phyloP scores from a whole-genome alignment of 2,329 filamentous ascomycete species.

The Sarocladium kiliense region DNA sequence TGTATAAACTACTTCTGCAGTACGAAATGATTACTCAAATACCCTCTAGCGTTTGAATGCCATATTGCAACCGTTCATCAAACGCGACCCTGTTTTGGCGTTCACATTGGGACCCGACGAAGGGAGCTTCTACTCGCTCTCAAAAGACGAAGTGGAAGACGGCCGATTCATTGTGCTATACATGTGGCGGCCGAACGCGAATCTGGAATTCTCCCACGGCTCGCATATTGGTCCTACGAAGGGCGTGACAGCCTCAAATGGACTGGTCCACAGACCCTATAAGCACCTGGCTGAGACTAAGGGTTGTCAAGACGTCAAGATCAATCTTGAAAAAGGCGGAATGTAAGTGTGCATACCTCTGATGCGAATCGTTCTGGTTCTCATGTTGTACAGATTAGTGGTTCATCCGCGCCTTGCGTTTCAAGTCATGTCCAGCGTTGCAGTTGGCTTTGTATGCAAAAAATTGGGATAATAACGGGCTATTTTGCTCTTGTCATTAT shows the following conservation, averaged over 20 bases:
- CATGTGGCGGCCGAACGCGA: slow-evolving; percentile 3
- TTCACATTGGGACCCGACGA: slow-evolving; percentile 6
- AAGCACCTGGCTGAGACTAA: background rate
- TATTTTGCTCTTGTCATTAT: background rate
- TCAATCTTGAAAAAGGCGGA: slow-evolving; percentile 1
- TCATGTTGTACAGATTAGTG: background rate
- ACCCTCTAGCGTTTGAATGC: background rate
- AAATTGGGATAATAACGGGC: background rate
- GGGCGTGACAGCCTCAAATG: slow-evolving; percentile 3
- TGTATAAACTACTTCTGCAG: background rate
- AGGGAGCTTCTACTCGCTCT: slow-evolving; percentile 3
- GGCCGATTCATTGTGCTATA: background rate
- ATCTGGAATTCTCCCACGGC: slow-evolving; percentile 5
- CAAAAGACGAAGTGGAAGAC: slow-evolving; percentile 4
- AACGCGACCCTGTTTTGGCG: background rate
- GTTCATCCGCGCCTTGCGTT: slow-evolving; percentile 8
- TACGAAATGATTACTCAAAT: background rate
- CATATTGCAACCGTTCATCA: slow-evolving; percentile 1
- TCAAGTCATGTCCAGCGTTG: slow-evolving; percentile 6
- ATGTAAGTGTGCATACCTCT: slow-evolving; percentile 1
- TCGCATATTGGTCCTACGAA: slow-evolving; percentile 6
- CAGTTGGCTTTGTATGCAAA: slow-evolving; percentile 4
- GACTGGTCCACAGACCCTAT: slow-evolving; percentile 7
- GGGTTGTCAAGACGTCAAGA: slow-evolving; percentile 3
- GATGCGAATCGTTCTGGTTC: background rate